Evolutionary conservation across 2,329 filamentous ascomycete genomes (phyloP).

Genomic region (Alternaria ventricosa): DNA sequence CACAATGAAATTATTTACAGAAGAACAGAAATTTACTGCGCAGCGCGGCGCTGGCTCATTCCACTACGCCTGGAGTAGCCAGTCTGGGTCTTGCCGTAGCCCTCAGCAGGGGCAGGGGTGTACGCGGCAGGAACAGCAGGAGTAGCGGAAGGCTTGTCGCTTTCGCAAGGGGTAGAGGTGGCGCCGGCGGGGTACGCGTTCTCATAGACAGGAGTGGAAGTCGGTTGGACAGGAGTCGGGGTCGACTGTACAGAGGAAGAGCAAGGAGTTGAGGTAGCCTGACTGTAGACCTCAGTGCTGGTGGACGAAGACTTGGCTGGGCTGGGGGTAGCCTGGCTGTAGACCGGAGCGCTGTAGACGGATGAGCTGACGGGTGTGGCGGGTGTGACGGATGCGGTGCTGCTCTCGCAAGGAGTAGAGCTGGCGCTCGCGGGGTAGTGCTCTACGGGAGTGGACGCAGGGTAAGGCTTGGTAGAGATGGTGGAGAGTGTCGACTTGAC

Average conservation of each 20-base stretch:
- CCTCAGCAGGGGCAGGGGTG: background rate
- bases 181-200: slow-evolving; percentile 6
- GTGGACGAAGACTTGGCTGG: background rate
- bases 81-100: slow-evolving; percentile 1
- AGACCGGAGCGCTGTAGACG: background rate
- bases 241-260: background rate
- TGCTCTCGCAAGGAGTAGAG: slow-evolving; percentile 5
- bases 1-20: background rate
- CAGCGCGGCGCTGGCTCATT: slow-evolving; percentile 29
- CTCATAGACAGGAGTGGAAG: slow-evolving; percentile 4
- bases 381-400: background rate
- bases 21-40: background rate
- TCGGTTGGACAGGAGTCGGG: background rate
- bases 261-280: slow-evolving; percentile 1
- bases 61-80: slow-evolving; percentile 32
- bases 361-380: background rate
- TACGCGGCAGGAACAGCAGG: background rate
- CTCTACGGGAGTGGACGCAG: background rate
- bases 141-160: slow-evolving; percentile 11
- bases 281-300: background rate
- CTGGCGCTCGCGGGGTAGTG: background rate
- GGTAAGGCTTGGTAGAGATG: background rate
- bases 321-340: background rate
- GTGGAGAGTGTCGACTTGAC: slow-evolving; percentile 3
- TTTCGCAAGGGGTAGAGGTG: slow-evolving; percentile 18